Evolutionary conservation across 371 early-diverging fungal genomes (phyloP), one percentile per base, ranked within the genome.

Genomic region (Mortierella sp.): DNA sequence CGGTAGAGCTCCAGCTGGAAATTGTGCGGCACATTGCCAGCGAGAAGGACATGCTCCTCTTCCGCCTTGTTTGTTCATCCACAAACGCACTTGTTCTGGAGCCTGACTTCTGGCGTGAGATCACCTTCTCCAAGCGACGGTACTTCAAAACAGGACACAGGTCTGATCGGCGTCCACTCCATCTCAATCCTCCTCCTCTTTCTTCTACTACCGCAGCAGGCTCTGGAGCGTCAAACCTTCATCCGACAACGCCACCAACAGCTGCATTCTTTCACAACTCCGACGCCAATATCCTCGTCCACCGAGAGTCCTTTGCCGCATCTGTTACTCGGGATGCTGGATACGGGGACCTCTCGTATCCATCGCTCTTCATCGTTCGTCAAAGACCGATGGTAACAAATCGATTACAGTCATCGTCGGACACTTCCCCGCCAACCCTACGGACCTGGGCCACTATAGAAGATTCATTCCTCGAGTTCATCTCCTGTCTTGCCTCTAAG

Each of bases 71-170:
- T 12, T 73, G 60, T 4, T 23, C 32, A 14, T 15, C 8, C 1
- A 27, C 52, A 2, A 55, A 68, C 28, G 24, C 59, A 0, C 56
- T 73, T 2, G 64, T 68, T 1, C 53, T 73, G 48, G 69, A 73
- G 9, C 69, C 75, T 3, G 28, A 11, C 0, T 68, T 73, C 48
- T 73, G 75, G 75, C 49, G 31, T n/a, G 48, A 30, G 32, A 43
- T 73, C 3, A 26, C 12, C 8, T 66, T 72, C 30, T 66, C 72
- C 26, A 65, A 66, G 42, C 56, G 56, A 37, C 49, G 21, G 24
- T 60, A 37, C 23, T 56, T 56, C 50, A 59, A 51, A 41, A 12
- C 30, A 19, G 50, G 57, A 37, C 6, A n/a, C 5, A 19, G 9
- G 14, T 23, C 43, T n/a, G n/a, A n/a, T n/a, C n/a, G n/a, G n/a